These are phyloP conservation scores for Leccinum griseonigrum DNA, from an alignment of 1,284 basidiomycete genomes.

Conservation along the genomic window DNA sequence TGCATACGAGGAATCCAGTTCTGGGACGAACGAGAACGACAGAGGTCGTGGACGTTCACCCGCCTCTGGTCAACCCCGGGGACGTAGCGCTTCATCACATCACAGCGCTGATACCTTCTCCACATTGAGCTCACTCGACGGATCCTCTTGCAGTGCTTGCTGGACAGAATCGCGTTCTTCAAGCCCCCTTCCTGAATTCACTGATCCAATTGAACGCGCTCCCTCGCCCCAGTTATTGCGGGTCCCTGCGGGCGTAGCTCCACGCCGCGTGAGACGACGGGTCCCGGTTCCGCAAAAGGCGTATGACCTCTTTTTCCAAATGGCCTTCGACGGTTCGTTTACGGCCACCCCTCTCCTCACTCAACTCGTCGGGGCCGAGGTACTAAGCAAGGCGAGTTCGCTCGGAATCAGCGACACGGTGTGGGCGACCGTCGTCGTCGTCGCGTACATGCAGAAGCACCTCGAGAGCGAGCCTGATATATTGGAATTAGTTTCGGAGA, in stretches of 20 bases:
- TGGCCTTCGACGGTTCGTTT: constrained; percentile 50
- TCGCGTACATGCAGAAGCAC: constrained; percentile 38
- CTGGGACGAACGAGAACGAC: neutral
- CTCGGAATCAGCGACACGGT: constrained; percentile 24
- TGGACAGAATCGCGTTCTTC: constrained; percentile 35
- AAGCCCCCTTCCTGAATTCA: constrained; percentile 19
- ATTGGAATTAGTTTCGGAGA: constrained; percentile 36
- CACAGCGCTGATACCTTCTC: constrained; percentile 39
- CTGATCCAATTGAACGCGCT: constrained; percentile 21
- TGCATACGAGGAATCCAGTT: constrained; percentile 6
- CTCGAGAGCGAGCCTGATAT: constrained; percentile 35
- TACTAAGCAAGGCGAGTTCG: constrained; percentile 27
- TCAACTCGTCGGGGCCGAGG: constrained; percentile 29
- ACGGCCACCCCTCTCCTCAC: constrained; percentile 25
- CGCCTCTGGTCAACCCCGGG: neutral
- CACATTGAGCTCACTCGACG: constrained; percentile 48
- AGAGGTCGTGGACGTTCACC: constrained; percentile 1
- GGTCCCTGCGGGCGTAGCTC: constrained; percentile 6
- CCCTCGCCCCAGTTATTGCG: constrained; percentile 25
- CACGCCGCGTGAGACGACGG: neutral
- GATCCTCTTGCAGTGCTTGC: constrained; percentile 29
- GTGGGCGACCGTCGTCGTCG: constrained; percentile 44
- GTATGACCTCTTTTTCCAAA: constrained; percentile 37
- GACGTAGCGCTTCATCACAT: constrained; percentile 19
- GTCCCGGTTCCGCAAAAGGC: constrained; percentile 25